Conservation (phyloP, 2,329 filamentous ascomycete genomes). For the Periglandula ipomoeae region DNA sequence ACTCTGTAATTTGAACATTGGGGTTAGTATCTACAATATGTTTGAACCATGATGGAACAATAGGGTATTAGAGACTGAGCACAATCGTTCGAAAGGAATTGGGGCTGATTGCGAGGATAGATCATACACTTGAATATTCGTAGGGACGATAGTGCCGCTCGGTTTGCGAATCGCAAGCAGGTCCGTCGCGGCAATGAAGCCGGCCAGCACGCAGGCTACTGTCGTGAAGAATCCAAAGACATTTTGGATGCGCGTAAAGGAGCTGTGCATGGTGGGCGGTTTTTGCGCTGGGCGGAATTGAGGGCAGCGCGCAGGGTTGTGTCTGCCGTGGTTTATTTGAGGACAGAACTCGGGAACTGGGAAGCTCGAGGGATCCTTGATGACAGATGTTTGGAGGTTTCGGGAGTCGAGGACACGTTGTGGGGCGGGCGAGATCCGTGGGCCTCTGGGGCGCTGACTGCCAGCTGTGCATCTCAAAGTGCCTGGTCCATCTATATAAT, state of each 20-base stretch:
- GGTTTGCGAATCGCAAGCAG: conserved; percentile 62
- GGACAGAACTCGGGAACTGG: not conserved
- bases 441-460: no score
- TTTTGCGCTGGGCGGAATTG: conserved; percentile 1
- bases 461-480: no score
- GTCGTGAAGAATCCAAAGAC: conserved; percentile 98
- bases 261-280: conserved; percentile 71
- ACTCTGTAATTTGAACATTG: no score
- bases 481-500: no score
- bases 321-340: not conserved
- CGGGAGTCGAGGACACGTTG: not conserved
- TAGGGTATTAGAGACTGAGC: no score
- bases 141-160: conserved; percentile 49
- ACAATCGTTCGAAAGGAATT: no score
- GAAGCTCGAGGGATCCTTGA: not conserved
- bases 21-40: no score
- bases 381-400: not conserved
- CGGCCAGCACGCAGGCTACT: conserved; percentile 73
- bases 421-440: not conserved
- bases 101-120: not conserved
- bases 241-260: conserved; percentile 76
- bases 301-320: not conserved
- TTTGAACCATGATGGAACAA: no score
- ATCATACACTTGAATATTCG: conserved; percentile 77
- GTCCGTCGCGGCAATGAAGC: conserved; percentile 73